Percentiles rank a stretch among this genome's conserved stretches.
Evolutionary conservation across 805 yeast species (phyloP).

Genomic region (Barnettozyma botsteinii): DNA sequence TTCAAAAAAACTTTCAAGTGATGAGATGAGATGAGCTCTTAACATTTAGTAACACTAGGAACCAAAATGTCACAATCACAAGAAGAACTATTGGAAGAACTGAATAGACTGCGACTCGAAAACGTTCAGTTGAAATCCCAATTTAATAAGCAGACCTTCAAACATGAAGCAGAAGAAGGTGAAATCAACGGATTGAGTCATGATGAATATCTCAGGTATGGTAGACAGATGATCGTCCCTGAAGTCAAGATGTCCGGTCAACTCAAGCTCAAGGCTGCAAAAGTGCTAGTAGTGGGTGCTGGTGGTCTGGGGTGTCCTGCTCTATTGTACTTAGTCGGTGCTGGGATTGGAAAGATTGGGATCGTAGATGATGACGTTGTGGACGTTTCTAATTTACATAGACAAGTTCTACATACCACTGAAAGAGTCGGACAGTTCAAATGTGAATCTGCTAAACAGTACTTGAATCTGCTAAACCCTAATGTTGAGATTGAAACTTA

Average conservation of each 20-base stretch:
- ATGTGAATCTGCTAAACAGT: conserved; percentile 68
- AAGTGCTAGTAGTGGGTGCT: conserved; percentile 81
- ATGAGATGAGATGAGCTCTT: no score
- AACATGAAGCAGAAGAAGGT: no score
- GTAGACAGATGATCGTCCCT: conserved; percentile 93
- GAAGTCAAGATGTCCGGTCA: conserved; percentile 54
- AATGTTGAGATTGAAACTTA: conserved; percentile 49
- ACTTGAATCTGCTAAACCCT: conserved; percentile 58
- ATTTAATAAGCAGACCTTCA: background rate
- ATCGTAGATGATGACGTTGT: conserved; percentile 85
- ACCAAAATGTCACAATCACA: background rate
- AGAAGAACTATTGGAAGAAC: conserved; percentile 6
- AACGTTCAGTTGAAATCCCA: conserved; percentile 10
- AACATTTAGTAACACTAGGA: background rate
- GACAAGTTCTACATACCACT: conserved; percentile 79
- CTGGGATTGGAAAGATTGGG: conserved; percentile 83
- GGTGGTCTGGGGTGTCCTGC: conserved; percentile 98
- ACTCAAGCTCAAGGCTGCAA: conserved; percentile 46
- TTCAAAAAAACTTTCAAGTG: background rate
- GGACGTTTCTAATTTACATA: conserved; percentile 78
- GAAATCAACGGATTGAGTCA: conserved; percentile 27
- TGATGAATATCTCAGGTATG: conserved; percentile 79
- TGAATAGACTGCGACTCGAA: conserved; percentile 13
- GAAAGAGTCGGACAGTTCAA: conserved; percentile 63
- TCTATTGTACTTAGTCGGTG: conserved; percentile 72